Evolutionary conservation across 139 green algal genomes (phyloP), one percentile per base, ranked within the genome.

Genomic region (Chlorella ohadii): DNA sequence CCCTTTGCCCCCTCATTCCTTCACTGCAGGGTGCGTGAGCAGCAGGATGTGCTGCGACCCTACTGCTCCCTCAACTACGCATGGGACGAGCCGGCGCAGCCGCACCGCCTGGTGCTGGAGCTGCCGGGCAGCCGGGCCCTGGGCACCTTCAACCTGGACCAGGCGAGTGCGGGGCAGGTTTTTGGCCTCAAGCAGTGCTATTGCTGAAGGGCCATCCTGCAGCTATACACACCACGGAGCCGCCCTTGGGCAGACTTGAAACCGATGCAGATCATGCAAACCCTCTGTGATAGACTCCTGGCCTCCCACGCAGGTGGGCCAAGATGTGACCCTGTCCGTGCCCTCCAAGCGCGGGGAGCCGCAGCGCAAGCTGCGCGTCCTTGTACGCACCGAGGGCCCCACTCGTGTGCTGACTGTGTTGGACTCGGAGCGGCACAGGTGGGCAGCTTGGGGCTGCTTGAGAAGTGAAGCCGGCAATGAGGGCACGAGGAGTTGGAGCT

Each of bases 41-140:
- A 94, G 76, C 91, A 95, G 84, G 95, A 98, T 78, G 87, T 97
- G 55, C 84, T 98, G 39, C 88, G 91, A 34, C 93, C 95, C 16
- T 98, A 96, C 89, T 93, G 88, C 64, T 92, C 89, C 56, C 81
- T 97, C 61, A 87, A 90, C 38, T 98, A 95, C 81, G 91, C 95
- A 2, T 98, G 95, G 95, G 95, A 98, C 77, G 94, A 98, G 83
- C 95, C 94, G 12, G 79, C 88, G 22, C 38, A 83, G 51, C 85
- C 86, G 9, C 93, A 96, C 84, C 87, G 66, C 68, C 85, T 98
- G 67, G 64, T 91, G 56, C 78, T 98, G 65, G 87, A 91, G 65
- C 89, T 96, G 36, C 91, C 93, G 7, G 94, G 92, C 22, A 83
- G 75, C 15, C 82, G 87, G 6, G 34, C 27, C 0, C 88, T 97